A percentile compares a stretch with the other conserved stretches of the same genome.
Evolutionary conservation across 306 rosid species (phyloP).

Genomic region (Vicia villosa): DNA sequence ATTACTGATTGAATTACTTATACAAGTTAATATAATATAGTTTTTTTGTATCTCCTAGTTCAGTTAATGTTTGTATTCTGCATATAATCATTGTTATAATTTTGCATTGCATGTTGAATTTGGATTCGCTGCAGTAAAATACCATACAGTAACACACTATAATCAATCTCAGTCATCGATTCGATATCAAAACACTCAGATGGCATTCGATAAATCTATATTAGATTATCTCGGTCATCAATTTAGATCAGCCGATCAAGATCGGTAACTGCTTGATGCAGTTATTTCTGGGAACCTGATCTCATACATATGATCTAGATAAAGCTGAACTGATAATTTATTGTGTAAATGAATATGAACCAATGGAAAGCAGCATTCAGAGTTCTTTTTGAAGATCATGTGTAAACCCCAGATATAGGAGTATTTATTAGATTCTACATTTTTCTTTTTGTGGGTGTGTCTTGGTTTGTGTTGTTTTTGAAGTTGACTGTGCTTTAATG

Average conservation of each 20-base stretch:
- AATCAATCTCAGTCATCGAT: not conserved
- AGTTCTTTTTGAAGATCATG: not conserved
- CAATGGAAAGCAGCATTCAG: not conserved
- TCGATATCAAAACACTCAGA: not conserved
- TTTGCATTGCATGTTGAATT: not conserved
- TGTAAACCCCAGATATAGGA: not conserved
- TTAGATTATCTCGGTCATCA: too few species aligned
- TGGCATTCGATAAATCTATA: too few species aligned
- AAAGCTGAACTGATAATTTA: not conserved
- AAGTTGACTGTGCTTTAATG: not conserved
- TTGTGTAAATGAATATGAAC: not conserved
- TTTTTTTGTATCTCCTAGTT: not conserved
- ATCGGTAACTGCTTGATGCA: not conserved
- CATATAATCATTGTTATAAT: not conserved
- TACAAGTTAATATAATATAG: constrained; percentile 26
- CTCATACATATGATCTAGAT: not conserved
- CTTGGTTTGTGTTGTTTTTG: not conserved
- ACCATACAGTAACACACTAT: not conserved
- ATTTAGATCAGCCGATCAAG: not conserved
- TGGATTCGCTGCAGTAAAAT: not conserved
- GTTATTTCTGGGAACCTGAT: not conserved
- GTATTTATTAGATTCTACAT: not conserved
- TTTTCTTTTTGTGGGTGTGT: not conserved
- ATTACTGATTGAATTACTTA: constrained; percentile 29
- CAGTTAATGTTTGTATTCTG: not conserved